Percentiles rank a stretch among this genome's conserved stretches.
Evolutionary conservation across 2,329 filamentous ascomycete genomes (phyloP).

Genomic region (Emmonsiellopsis sp.): DNA sequence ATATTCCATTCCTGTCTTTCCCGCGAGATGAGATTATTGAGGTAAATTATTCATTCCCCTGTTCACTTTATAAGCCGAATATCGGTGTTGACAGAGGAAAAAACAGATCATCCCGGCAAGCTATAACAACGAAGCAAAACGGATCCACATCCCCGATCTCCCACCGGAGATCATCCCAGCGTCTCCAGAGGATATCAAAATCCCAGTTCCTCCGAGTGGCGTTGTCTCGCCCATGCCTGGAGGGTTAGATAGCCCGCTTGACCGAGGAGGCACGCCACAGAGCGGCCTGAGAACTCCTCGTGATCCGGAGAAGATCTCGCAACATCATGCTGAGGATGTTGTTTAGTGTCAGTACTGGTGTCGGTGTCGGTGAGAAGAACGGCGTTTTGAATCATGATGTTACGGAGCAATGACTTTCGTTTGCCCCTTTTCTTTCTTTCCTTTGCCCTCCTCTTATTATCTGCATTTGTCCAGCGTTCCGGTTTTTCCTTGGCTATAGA

Average conservation of each 20-base stretch:
- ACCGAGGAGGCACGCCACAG: constrained; percentile 34
- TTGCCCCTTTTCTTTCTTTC: background rate
- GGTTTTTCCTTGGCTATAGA: no score
- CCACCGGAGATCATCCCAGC: constrained; percentile 59
- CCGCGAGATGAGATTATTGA: constrained; percentile 97
- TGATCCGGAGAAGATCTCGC: constrained; percentile 34
- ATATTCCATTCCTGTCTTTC: constrained; percentile 88
- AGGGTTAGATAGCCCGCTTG: constrained; percentile 30
- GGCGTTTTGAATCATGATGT: background rate
- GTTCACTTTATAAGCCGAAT: background rate
- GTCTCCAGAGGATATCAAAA: constrained; percentile 72
- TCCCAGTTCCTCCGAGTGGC: constrained; percentile 58
- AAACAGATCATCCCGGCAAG: constrained; percentile 79
- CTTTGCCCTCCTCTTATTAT: background rate
- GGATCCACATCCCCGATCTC: constrained; percentile 70
- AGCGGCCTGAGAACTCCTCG: constrained; percentile 32
- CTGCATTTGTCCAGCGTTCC: background rate
- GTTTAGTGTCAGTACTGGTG: constrained; percentile 17
- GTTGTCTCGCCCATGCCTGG: constrained; percentile 35
- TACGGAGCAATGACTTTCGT: background rate
- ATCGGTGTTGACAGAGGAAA: background rate
- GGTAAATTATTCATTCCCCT: constrained; percentile 30
- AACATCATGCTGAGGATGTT: constrained; percentile 37
- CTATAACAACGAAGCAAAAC: constrained; percentile 91
- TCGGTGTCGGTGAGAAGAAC: background rate